Base-by-base conservation (phyloP, 352 stramenopile genomes). In the Phytophthora meadii region DNA sequence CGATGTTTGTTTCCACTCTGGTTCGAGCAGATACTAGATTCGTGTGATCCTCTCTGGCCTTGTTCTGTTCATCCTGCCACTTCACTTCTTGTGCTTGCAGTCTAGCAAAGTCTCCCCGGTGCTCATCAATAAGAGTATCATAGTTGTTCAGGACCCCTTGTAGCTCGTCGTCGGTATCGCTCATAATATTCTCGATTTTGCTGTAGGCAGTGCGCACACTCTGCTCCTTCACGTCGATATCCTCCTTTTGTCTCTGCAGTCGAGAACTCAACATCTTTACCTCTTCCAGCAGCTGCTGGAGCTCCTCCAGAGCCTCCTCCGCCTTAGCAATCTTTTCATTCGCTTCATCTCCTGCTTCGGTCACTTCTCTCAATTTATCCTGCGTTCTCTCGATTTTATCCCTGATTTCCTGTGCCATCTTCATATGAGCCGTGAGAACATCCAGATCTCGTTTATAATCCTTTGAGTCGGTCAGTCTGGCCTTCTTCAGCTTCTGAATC, bases 401-500 rank as follows among this genome's bases (percentile, higher is more conserved):
- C 0, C 74, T 62, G 19, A 92, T 84, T 14, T 72, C 67, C 24
- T 87, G 69, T 0, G 81, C 84, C 2, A 28, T 61, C 61, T 92
- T 93, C 47, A 91, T 72, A 51, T 98, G 91, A n/a, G 91, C 88
- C 5, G 82, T 87, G 14, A 99, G 71, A 2, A 97, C 83, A 14
- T 96, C 89, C 2, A 99, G 72, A 54, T 99, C 94, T 1, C 91
- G 81, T 66, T 98, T 98, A 32, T 97, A 88, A 67, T 99, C 96
- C 61, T 99, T 98, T 0, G 81, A 82, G 52, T 92, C 72, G 0
- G 75, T 57, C 2, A 69, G 36, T 15, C 85, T 51, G n/a, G 92
- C 90, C 61, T 98, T 98, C 50, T 96, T 97, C 24, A 95, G 75
- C 54, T 99, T 98, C 19, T 90, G 82, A 61, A 99, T 98, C 0